Evolutionary conservation across 495 filamentous ascomycete genomes (phyloP), one percentile per base, ranked within the genome.

Genomic region (Penicillium taxi): DNA sequence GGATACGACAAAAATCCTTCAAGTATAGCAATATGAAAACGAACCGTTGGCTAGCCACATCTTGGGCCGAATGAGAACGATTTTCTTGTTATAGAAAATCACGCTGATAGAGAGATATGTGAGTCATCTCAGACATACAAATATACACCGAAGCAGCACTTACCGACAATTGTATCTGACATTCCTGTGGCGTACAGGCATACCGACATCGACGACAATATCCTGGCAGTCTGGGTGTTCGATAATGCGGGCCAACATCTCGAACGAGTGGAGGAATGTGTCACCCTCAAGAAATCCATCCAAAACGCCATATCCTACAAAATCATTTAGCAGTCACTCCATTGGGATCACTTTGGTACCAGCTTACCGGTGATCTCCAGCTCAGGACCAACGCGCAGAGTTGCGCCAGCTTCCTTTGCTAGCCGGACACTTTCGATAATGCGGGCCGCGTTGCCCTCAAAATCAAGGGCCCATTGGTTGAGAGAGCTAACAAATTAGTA

Each of bases 21-120:
- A n/a, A n/a, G n/a, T n/a, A n/a, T n/a, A n/a, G n/a, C 6, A 31
- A 9, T 28, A 28, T 8, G 14, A 2, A 24, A 29, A 54, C 58
- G 1, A 32, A 65, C 87, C 83, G 37, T 84, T 82, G 31, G 88
- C 87, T 11, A 94, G 75, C 52, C 68, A 86, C 55, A 90, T 70
- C 59, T 94, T 95, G 0, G 87, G 88, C 12, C 87, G 69, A 39
- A 95, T 85, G 26, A 85, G 62, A 26, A 84, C 55, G 18, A 89
- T 81, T 59, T 78, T 76, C 17, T 72, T 63, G 46, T 87, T 75
- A 40, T 78, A 69, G 49, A 63, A 69, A 35, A 91, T 76, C 13
- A 84, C 68, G 2, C 59, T 63, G 16, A 23, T 32, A n/a, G n/a
- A n/a, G n/a, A n/a, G n/a, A n/a, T n/a, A n/a, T n/a, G n/a, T n/a